Conservation (phyloP, 305 asterid genomes). For the Fraxinus paxiana region DNA sequence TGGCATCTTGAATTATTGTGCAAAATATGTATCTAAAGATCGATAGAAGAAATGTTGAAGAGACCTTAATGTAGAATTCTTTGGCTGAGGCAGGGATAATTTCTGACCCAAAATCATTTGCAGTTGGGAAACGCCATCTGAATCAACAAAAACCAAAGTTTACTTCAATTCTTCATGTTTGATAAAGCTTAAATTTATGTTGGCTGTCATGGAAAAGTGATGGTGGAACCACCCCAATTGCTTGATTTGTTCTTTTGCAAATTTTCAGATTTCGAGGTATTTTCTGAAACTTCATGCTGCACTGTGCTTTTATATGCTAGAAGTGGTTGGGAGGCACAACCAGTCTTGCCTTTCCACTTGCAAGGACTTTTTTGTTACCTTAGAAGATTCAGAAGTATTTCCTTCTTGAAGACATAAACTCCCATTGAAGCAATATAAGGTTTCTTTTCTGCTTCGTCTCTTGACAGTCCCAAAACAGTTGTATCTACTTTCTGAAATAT, state of each 20-base stretch:
- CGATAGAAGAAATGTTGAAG: conserved; percentile 8
- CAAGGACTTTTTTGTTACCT: conserved; percentile 37
- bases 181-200: conserved; percentile 1
- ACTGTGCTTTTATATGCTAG: background rate
- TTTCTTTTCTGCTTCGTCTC: conserved; percentile 76
- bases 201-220: background rate
- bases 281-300: conserved; percentile 10
- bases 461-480: conserved; percentile 71
- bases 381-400: conserved; percentile 80
- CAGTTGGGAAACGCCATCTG: conserved; percentile 95
- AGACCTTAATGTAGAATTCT: conserved; percentile 65
- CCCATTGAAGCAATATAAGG: conserved; percentile 99
- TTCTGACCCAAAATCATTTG: conserved; percentile 95
- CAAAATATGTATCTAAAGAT: background rate
- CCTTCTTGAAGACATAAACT: conserved; percentile 89
- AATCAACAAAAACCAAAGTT: conserved; percentile 14
- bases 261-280: background rate
- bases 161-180: conserved; percentile 16
- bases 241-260: background rate
- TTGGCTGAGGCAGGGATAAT: conserved; percentile 88
- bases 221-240: background rate
- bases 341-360: background rate
- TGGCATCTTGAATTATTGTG: background rate
- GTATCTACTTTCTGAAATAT: conserved; percentile 83
- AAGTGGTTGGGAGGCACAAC: background rate